Conservation (phyloP, 2,329 filamentous ascomycete genomes). For the Diaporthe sp. region DNA sequence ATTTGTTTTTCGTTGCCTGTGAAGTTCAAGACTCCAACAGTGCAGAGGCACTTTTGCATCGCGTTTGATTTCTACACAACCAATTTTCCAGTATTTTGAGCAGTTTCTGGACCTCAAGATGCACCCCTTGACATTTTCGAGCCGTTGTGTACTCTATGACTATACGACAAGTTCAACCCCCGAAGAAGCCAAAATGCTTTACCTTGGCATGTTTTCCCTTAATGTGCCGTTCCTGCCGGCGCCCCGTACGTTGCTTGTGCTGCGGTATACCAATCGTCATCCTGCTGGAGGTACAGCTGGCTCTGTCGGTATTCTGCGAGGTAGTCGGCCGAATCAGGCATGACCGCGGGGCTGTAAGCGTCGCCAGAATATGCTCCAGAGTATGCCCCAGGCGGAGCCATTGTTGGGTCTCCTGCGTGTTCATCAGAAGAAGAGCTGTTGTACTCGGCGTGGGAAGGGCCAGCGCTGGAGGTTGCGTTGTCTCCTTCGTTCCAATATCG, state of each 20-base stretch:
- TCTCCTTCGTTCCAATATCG: neutral
- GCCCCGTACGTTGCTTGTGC: neutral
- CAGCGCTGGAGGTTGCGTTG: neutral
- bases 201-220: too few species aligned
- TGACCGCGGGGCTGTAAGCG: constrained; percentile 26
- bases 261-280: constrained; percentile 19
- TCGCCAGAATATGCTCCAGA: neutral
- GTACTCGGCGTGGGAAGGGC: neutral
- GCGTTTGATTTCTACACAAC: neutral
- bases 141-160: neutral
- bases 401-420: neutral
- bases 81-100: too few species aligned
- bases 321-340: constrained; percentile 17
- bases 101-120: neutral
- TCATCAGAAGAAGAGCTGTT: neutral
- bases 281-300: constrained; percentile 28
- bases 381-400: constrained; percentile 8
- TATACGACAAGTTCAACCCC: too few species aligned
- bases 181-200: neutral
- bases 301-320: constrained; percentile 19
- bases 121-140: neutral
- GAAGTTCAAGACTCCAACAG: neutral
- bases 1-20: neutral
- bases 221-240: neutral
- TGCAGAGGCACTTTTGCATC: neutral